Base-by-base conservation (phyloP, 306 rosid genomes). In the Lupinus albus region DNA sequence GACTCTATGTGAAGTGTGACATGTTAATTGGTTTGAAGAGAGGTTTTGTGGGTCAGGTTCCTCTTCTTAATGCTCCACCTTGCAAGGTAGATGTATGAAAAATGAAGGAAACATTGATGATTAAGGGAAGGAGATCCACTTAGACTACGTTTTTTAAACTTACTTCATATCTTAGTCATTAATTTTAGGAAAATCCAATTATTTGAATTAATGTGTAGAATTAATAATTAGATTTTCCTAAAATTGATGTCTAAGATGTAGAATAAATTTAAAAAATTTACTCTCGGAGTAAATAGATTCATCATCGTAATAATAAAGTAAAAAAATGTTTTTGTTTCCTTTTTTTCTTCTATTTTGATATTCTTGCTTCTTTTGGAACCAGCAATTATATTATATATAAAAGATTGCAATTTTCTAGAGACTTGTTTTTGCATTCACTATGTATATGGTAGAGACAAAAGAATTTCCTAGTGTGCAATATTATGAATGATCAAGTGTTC, bases 21-120 rank as follows among this genome's bases (percentile, higher is more conserved):
- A 32, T 89, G 1, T n/a, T 86, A 80, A 64, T 93, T 10, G 89
- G 88, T 20, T 64, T 86, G 18, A 89, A 86, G 92, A 83, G 61
- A 60, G 96, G 89, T 1, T 62, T 81, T 36, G 75, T 84, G 20
- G 98, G 98, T 55, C 96, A 82, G 73, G 83, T 84, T 44, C 95
- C 98, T 2, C 68, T 93, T 73, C 95, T 89, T 11, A 84, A 60
- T 9, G 45, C 78, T 75, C 80, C 85, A n/a, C 5, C 73, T 6
- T 93, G 98, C 70, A 2, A 76, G 21, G 92, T 93, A 2, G 85
- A 93, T 73, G 59, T 84, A 7, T 89, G 81, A 2, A 3, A 28
- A 5, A 1, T 51, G 10, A 56, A 56, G 42, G 4, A 7, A 17
- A 12, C 42, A 32, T 32, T 25, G 6, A 39, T 41, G 6, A 16